Evolutionary conservation across 768 basidiomycete species (phyloP), one percentile per base, ranked within the genome.

Genomic region (Mycena latifolia): DNA sequence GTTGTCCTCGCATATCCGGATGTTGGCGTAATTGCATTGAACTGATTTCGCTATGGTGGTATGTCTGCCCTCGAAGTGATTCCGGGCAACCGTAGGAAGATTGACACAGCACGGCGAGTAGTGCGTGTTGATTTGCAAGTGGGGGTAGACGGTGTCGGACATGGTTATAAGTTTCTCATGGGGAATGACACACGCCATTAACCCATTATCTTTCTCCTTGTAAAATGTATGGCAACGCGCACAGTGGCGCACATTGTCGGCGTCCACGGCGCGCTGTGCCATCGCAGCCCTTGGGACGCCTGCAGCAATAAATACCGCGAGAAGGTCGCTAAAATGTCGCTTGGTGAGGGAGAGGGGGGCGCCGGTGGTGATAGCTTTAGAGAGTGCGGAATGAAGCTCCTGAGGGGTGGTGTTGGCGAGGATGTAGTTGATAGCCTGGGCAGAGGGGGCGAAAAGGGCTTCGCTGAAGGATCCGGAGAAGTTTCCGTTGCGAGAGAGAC

Each of bases 181-280:
- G 12, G 2, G 7, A 9, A 56, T 28, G 2, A 1, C 2, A 41
- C 56, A 53, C 3, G 57, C 64, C 5, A 1, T 2, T 31, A 2
- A 27, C 2, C 71, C 65, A 51, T 77, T 76, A 62, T 72, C 31
- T 12, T 63, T 58, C 52, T 77, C 76, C 31, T 72, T 15, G 66
- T 75, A 74, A 0, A 12, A 20, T 1, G 39, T 22, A 60, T 75
- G 73, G 65, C 73, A 71, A 29, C 71, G 67, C 25, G 66, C 63
- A 33, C 75, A 76, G 69, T 76, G 73, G 22, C 73, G 69, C 29
- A 25, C 1, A 5, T 24, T 61, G 17, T 52, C 47, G 58, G 66
- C 60, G 7, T 35, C 50, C 17, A 48, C 58, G 0, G 65, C 65
- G 8, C 14, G 20, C 33, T 29, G 11, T 11, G 56, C 63, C 2